A percentile compares a stretch with the other conserved stretches of the same genome.
These are phyloP conservation scores for Allium fistulosum DNA, from an alignment of 106 monocot species.

Conservation along the genomic window DNA sequence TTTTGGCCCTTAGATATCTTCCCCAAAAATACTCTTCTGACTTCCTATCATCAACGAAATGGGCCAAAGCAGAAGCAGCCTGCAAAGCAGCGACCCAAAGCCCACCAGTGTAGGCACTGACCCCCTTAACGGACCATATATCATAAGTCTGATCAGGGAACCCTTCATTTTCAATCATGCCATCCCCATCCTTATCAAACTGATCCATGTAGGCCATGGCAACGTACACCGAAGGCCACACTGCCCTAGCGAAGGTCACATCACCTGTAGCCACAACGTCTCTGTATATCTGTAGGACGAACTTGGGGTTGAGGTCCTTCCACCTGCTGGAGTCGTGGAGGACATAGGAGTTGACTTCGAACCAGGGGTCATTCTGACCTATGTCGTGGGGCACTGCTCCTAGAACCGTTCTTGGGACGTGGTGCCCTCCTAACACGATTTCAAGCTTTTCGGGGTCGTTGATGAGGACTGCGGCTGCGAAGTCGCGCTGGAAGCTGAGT, in stretches of 20 bases:
- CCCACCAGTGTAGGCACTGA: constrained; percentile 65
- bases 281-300: constrained; percentile 68
- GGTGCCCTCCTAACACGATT: constrained; percentile 8
- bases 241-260: constrained; percentile 39
- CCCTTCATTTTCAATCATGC: constrained; percentile 74
- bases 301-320: constrained; percentile 73
- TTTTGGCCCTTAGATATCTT: constrained; percentile 56
- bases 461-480: constrained; percentile 55
- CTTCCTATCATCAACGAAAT: constrained; percentile 34
- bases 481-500: constrained; percentile 63
- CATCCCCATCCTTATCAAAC: constrained; percentile 71
- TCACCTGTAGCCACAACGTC: constrained; percentile 43
- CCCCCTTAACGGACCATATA: constrained; percentile 52
- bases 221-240: constrained; percentile 62
- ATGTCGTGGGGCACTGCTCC: constrained; percentile 75
- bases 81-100: constrained; percentile 73
- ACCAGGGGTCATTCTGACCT: constrained; percentile 62
- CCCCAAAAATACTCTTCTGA: constrained; percentile 61
- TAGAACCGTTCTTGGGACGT: constrained; percentile 43
- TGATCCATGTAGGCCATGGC: constrained; percentile 84
- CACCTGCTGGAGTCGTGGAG: constrained; percentile 42
- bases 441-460: constrained; percentile 51
- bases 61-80: constrained; percentile 57
- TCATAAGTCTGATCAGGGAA: constrained; percentile 76
- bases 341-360: constrained; percentile 53